A percentile compares a stretch with the other conserved stretches of the same genome.
Evolutionary conservation across 441 rosid species (phyloP).

Genomic region (Melastoma candidum): DNA sequence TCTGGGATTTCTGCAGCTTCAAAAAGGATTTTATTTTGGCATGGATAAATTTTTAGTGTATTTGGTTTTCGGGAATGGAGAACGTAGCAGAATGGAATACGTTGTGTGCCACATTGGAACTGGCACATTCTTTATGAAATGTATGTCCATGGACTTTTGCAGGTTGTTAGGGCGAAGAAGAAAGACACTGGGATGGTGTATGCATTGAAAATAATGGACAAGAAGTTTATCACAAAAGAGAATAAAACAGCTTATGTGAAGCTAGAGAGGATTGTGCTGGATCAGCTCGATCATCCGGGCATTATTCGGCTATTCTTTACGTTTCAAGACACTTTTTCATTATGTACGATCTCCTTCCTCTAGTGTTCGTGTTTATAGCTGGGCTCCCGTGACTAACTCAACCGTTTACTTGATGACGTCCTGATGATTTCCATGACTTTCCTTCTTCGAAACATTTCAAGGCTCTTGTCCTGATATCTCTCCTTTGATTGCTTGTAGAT

Average conservation of each 20-base stretch:
- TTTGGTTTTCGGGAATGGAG: too few species aligned
- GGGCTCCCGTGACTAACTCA: too few species aligned
- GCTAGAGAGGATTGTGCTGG: conserved; percentile 73
- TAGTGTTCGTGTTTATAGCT: too few species aligned
- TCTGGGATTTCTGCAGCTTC: too few species aligned
- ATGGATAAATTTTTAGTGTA: too few species aligned
- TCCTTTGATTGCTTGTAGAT: conserved; percentile 31
- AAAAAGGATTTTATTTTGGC: too few species aligned
- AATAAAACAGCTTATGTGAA: conserved; percentile 97
- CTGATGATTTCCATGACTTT: too few species aligned
- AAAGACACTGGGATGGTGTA: conserved; percentile 79
- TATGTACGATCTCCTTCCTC: conserved; percentile 32
- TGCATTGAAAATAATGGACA: conserved; percentile 99
- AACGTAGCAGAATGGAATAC: too few species aligned
- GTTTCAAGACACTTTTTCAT: conserved; percentile 54
- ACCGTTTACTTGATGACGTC: too few species aligned
- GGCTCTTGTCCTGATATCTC: conserved; percentile 9
- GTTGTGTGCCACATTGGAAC: too few species aligned
- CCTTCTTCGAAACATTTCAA: background rate
- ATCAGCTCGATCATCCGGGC: conserved; percentile 69
- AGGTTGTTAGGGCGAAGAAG: conserved; percentile 98
- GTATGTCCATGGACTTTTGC: background rate
- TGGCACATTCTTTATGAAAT: too few species aligned
- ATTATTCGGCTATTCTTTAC: conserved; percentile 56
- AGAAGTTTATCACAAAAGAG: conserved; percentile 97